Conservation (phyloP, 768 basidiomycete species). For the Suillus occidentalis region DNA sequence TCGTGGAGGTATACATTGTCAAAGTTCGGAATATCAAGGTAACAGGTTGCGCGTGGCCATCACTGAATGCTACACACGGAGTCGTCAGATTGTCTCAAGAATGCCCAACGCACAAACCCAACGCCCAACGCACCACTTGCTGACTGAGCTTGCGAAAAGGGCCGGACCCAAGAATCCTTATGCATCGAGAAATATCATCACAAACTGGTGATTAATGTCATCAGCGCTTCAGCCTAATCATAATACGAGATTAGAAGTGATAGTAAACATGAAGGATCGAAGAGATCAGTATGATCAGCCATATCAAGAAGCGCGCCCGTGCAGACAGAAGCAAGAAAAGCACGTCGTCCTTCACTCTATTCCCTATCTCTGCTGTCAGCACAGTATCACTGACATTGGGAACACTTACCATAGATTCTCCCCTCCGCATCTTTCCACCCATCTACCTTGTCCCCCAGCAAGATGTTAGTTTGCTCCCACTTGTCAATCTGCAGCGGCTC, state of each 20-base stretch:
- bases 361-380: neutral
- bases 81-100: no score
- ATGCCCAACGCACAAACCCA: no score
- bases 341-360: neutral
- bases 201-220: neutral
- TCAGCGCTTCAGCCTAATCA: neutral
- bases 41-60: no score
- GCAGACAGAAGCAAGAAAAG: neutral
- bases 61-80: no score
- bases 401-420: neutral
- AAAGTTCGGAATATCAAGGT: no score
- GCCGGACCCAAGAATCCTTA: neutral
- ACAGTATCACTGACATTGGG: neutral
- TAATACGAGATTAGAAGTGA: neutral
- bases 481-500: neutral
- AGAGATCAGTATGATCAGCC: neutral
- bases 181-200: neutral
- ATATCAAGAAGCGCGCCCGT: neutral
- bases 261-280: neutral
- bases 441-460: neutral
- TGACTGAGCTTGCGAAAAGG: neutral
- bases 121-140: neutral
- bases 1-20: no score
- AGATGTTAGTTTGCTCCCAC: neutral
- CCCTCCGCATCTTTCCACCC: constrained; percentile 1